Base-by-base conservation (phyloP, 2,329 filamentous ascomycete species). In the Trichoderma sp. region DNA sequence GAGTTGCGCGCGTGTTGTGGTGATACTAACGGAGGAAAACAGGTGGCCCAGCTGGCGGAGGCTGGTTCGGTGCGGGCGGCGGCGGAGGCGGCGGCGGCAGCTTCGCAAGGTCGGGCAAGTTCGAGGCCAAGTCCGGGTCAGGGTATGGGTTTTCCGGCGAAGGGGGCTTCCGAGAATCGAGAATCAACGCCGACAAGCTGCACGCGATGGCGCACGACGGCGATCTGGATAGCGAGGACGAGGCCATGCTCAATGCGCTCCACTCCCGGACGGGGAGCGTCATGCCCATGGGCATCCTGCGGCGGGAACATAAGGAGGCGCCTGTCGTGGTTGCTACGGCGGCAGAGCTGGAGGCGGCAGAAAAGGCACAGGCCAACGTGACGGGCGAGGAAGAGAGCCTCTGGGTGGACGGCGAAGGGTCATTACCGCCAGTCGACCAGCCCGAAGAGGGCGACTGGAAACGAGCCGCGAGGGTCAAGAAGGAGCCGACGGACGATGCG, bases 161-260 rank as follows among this genome's bases (percentile, higher is more conserved):
- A 19, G 68, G 69, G 55, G 68, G 71, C 41, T 70, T 72, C 64
- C 74, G 77, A 66, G 82, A 85, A 67, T 69, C 78, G 41, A 76
- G 85, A 73, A 82, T 87, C 72, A 85, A 87, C 69, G 82, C 83
- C 68, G 84, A 87, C 70, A 79, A 80, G 64, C 82, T 87, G 55
- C 83, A 82, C 69, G 71, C 73, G 56, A 74, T 80, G 74, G 69
- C 78, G 60, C 71, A 78, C 63, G 69, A 80, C 24, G 80, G 79
- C n/a, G 79, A 83, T 39, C 74, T 82, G 55, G 77, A 79, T 57
- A 79, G 78, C 67, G 77, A 81, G n/a, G 76, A 80, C 62, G 77
- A 82, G 64, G 75, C 75, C 54, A 79, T 79, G 72, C 74, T 78
- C 52, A 73, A 70, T 12, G 76, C 75, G 2, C 73, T 78, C 7